Conservation (phyloP, 139 green algal genomes). For the Bryopsis sp. region DNA sequence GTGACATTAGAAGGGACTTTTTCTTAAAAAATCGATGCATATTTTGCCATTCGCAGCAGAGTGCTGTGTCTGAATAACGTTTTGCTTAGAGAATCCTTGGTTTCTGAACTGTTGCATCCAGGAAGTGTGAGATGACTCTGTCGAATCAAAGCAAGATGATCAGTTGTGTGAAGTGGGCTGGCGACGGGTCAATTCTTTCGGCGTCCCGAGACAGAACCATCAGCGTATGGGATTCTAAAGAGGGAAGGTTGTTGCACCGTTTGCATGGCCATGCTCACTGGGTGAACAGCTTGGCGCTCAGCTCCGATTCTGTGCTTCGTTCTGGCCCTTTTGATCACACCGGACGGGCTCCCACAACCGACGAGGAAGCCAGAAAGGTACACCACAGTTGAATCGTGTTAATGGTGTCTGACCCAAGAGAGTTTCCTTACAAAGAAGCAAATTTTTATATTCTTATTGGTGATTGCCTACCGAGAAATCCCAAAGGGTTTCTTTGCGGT, state of each 20-base stretch:
- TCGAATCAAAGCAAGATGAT: conserved; percentile 34
- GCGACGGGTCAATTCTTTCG: conserved; percentile 87
- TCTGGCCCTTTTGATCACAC: conserved; percentile 88
- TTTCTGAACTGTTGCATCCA: background rate
- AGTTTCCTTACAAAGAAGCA: no score
- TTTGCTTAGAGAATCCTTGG: no score
- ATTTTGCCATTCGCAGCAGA: no score
- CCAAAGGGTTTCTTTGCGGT: background rate
- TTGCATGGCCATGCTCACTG: conserved; percentile 93
- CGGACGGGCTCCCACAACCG: conserved; percentile 38
- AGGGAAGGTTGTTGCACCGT: conserved; percentile 64
- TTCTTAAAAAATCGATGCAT: no score
- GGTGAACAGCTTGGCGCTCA: conserved; percentile 95
- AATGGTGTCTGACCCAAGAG: background rate
- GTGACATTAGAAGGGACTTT: no score
- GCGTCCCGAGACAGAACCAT: conserved; percentile 74
- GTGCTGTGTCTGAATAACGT: no score
- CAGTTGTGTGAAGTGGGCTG: conserved; percentile 83
- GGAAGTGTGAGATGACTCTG: conserved; percentile 11
- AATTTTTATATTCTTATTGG: no score
- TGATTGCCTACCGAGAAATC: no score
- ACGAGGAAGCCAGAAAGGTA: conserved; percentile 34
- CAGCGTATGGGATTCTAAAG: conserved; percentile 72
- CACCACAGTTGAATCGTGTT: conserved; percentile 5
- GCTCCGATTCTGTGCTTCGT: conserved; percentile 73